Conservation (phyloP, 2,329 filamentous ascomycete species). For the Diaporthe citrichinensis region DNA sequence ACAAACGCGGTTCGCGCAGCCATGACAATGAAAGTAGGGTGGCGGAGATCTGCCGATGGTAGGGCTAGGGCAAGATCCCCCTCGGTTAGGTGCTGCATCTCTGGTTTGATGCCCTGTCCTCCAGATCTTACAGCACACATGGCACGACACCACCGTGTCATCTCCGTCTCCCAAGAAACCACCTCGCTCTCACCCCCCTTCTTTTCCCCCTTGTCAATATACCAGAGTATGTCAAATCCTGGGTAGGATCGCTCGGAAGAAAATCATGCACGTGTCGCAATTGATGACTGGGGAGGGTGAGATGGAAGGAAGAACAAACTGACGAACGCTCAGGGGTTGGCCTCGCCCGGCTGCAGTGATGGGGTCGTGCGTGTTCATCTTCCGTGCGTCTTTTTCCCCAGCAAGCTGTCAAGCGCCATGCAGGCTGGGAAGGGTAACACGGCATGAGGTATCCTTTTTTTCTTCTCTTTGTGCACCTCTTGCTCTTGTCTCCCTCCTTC, state of each 20-base stretch:
- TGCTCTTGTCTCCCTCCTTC: background rate
- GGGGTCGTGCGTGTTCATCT: background rate
- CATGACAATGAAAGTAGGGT: background rate
- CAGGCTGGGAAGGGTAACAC: conserved; percentile 5
- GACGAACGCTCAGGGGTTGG: conserved; percentile 15
- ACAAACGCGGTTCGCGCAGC: conserved; percentile 1
- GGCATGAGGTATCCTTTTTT: background rate
- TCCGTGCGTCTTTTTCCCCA: background rate
- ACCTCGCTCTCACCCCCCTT: background rate
- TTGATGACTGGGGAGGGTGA: background rate
- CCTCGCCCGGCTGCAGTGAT: background rate
- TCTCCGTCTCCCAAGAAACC: background rate
- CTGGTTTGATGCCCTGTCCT: conserved; percentile 19
- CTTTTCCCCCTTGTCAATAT: background rate
- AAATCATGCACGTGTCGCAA: conserved; percentile 14
- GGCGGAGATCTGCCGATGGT: conserved; percentile 28
- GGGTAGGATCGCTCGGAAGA: conserved; percentile 27
- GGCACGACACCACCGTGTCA: conserved; percentile 18
- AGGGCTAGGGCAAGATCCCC: conserved; percentile 29
- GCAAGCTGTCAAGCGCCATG: conserved; percentile 21
- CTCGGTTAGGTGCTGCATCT: background rate
- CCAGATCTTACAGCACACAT: conserved; percentile 8
- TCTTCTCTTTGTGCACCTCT: background rate
- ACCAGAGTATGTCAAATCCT: background rate
- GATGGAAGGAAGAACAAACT: background rate